phyloP scores from a whole-genome alignment of 2,329 filamentous ascomycete species.

The Aureobasidium sp. region DNA sequence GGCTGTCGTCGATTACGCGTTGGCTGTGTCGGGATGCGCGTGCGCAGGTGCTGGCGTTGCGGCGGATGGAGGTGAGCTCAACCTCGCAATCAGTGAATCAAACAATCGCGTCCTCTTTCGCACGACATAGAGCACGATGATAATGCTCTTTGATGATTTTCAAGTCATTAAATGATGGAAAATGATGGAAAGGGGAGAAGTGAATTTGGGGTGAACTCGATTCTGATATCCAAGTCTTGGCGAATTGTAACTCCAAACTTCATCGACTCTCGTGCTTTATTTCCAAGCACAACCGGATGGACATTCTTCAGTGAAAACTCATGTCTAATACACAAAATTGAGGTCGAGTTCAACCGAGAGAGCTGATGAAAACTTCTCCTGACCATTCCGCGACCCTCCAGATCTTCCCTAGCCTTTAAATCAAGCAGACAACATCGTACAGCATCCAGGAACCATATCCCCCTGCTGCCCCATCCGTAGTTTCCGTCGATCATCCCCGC shows the following conservation, averaged over 20 bases:
- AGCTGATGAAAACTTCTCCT: neutral
- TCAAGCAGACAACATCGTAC: neutral
- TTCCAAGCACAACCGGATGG: neutral
- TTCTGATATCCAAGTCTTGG: slow-evolving; percentile 5
- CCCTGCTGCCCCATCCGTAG: slow-evolving; percentile 10
- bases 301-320: neutral
- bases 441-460: slow-evolving; percentile 15
- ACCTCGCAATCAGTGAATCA: neutral
- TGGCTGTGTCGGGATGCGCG: neutral
- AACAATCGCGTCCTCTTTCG: neutral
- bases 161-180: slow-evolving; percentile 9
- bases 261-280: neutral
- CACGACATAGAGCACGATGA: slow-evolving; percentile 8
- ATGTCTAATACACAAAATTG: neutral
- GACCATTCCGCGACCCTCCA: neutral
- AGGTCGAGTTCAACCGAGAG: neutral
- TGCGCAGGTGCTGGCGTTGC: slow-evolving; percentile 8
- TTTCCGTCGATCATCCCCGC: slow-evolving; percentile 17
- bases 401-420: neutral
- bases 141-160: neutral
- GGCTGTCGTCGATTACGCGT: neutral
- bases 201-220: neutral
- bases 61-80: neutral
- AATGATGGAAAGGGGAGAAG: slow-evolving; percentile 4
- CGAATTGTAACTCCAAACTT: neutral